Base-by-base conservation (phyloP, 148 eudicot genomes). In the Fagopyrum tataricum region DNA sequence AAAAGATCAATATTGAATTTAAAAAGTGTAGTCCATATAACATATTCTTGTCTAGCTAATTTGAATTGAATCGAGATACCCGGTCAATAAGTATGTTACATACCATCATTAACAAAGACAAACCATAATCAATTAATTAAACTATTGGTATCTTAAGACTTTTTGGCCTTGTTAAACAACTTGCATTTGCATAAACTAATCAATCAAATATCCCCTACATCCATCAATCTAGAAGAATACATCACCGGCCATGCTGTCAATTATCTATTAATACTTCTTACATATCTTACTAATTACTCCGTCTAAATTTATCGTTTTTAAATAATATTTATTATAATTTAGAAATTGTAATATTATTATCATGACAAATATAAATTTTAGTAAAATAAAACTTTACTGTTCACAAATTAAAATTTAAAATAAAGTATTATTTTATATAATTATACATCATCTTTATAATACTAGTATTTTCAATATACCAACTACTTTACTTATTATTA, bases 91-190 rank as follows among this genome's bases (percentile, higher is more conserved):
- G 66, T 37, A 58, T 23, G 66, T 58, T 58, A 58, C 37, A 37
- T 58, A 58, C 66, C 66, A 58, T 24, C 66, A 21, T 59, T 59
- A 24, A 20, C 66, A 59, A 59, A 24, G 66, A 59, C 66, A 24
- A 24, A 59, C 31, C 12, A 59, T 0, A 7, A 17, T 7, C 66
- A 9, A 58, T 58, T 58, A 7, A 58, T 58, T 9, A 23, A 23
- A 58, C 37, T 58, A 6, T 58, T 23, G 37, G 31, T 58, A 21
- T 31, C 23, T 58, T 58, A 31, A 58, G 64, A 0, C 64, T 8
- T 58, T 58, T 58, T 58, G 64, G 23, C 37, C 8, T 53, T 9
- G 24, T 53, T 53, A 4, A 18, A 53, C 59, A 53, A 20, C 37
- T 8, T 58, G 11, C 7, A 14, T 58, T 15, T 58, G 37, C 23